Evolutionary conservation across 495 filamentous ascomycete genomes (phyloP).

Genomic region (Trichoderma virens): DNA sequence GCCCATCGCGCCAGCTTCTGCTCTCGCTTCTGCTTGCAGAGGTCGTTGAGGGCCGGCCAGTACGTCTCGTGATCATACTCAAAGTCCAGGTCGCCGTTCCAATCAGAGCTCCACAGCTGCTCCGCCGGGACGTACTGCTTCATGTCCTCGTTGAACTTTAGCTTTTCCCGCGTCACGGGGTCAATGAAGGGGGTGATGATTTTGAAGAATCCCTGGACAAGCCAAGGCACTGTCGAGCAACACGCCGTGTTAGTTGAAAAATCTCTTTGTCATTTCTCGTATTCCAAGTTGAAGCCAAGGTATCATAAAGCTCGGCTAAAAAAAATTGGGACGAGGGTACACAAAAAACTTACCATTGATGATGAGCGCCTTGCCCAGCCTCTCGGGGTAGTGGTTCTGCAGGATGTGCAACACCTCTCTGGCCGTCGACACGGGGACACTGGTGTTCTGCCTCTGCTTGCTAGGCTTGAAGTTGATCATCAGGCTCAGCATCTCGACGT

Average conservation of each 20-base stretch:
- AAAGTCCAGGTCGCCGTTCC: slow-evolving; percentile 62
- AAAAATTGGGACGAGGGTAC: not conserved
- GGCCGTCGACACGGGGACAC: slow-evolving; percentile 65
- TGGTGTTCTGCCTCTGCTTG: slow-evolving; percentile 65
- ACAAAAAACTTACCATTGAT: slow-evolving; percentile 59
- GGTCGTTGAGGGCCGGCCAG: slow-evolving; percentile 73
- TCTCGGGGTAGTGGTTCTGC: slow-evolving; percentile 90
- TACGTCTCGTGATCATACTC: slow-evolving; percentile 80
- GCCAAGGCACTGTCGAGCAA: slow-evolving; percentile 61
- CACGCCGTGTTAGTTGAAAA: slow-evolving; percentile 10
- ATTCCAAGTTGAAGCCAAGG: not conserved
- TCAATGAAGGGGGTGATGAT: slow-evolving; percentile 94
- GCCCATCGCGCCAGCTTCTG: slow-evolving; percentile 64
- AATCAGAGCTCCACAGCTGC: slow-evolving; percentile 65
- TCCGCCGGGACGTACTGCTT: slow-evolving; percentile 62
- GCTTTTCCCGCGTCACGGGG: slow-evolving; percentile 79
- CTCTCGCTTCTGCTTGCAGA: slow-evolving; percentile 54
- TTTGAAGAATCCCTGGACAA: slow-evolving; percentile 88
- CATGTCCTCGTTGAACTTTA: slow-evolving; percentile 91
- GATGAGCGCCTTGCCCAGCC: slow-evolving; percentile 80
- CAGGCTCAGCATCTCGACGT: slow-evolving; percentile 76
- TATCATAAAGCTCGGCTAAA: not conserved
- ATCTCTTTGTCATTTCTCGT: not conserved
- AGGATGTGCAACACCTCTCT: slow-evolving; percentile 77
- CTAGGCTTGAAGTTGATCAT: slow-evolving; percentile 74